Base-by-base conservation (phyloP, 805 yeast genomes). In the Suhomyces emberorum region DNA sequence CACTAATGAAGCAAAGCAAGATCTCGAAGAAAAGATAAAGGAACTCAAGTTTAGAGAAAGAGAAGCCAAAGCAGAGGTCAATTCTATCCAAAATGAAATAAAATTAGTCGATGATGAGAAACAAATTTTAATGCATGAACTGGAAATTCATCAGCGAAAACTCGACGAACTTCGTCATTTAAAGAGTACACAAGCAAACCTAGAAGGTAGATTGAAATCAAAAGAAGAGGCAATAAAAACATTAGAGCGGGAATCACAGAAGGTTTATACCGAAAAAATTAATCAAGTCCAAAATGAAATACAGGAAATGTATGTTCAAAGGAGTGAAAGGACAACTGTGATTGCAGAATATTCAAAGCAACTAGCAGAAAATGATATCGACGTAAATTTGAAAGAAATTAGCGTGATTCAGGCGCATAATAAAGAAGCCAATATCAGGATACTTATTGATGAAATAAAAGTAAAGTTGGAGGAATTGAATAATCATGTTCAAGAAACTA, bases 191-290 rank as follows among this genome's bases (percentile, higher is more conserved):
- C 14, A 43, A 39, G 35, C 51, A 44, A 10, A 55, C 44, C 18
- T 45, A 41, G 39, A 52, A 42, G 37, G 52, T 42, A 15, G 58
- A 50, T 43, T 59, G 52, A 28, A 49, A 44, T 12, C 47, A 47
- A 33, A 48, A 35, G 45, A 57, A 29, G 57, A 59, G 19, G 56
- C 62, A 32, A 47, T 68, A 16, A 38, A 56, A 30, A 51, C 48
- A 28, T 41, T 70, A 15, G 62, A 65, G 37, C 45, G 47, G 1
- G 75, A 70, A 33, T 53, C 74, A 2, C 54, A 52, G 17, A 57
- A 54, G 34, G 80, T 76, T 45, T 65, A 68, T 34, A 55, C 69
- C 3, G 59, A 57, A 3, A 70, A 67, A 35, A 66, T 68, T 4
- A 49, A 50, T 11, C 57, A 55, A 7, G 51, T 65, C 8, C 63